Evolutionary conservation across 192 early-diverging fungal genomes (phyloP).

Genomic region (Rhizophagus clarus): DNA sequence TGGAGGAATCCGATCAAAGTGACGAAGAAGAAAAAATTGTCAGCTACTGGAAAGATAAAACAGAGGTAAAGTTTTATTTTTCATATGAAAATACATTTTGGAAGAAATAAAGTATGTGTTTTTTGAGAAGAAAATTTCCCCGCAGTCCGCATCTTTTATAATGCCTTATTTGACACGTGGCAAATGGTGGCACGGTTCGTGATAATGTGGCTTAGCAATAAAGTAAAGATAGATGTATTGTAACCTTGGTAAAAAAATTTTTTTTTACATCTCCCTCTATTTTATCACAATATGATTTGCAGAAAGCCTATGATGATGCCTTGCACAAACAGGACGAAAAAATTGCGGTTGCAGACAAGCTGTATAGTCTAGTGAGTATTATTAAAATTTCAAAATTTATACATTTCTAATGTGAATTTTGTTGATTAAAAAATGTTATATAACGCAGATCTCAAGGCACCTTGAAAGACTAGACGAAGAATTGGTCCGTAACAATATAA

Average conservation of each 20-base stretch:
- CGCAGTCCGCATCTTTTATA: neutral
- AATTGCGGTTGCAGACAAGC: conserved; percentile 10
- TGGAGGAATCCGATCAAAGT: conserved; percentile 5
- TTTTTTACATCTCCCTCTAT: neutral
- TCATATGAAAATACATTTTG: neutral
- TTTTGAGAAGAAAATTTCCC: neutral
- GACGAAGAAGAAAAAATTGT: conserved; percentile 1
- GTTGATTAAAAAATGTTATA: neutral
- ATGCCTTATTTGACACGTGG: conserved; percentile 3
- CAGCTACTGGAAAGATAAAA: conserved; percentile 14
- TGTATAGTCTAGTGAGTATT: conserved; percentile 11
- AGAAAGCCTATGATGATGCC: conserved; percentile 10
- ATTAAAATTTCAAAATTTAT: neutral
- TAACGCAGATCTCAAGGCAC: neutral
- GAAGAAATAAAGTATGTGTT: neutral
- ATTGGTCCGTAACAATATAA: conserved; percentile 17
- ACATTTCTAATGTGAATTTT: neutral
- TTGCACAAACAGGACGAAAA: conserved; percentile 20
- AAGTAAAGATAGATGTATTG: neutral
- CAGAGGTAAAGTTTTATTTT: neutral
- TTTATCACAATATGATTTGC: neutral
- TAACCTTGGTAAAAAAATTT: neutral
- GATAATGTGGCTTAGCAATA: conserved; percentile 11
- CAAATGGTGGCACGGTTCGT: conserved; percentile 3
- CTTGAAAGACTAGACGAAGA: conserved; percentile 9